phyloP scores from a whole-genome alignment of 2,329 filamentous ascomycete genomes.

The Rosellinia necatrix region DNA sequence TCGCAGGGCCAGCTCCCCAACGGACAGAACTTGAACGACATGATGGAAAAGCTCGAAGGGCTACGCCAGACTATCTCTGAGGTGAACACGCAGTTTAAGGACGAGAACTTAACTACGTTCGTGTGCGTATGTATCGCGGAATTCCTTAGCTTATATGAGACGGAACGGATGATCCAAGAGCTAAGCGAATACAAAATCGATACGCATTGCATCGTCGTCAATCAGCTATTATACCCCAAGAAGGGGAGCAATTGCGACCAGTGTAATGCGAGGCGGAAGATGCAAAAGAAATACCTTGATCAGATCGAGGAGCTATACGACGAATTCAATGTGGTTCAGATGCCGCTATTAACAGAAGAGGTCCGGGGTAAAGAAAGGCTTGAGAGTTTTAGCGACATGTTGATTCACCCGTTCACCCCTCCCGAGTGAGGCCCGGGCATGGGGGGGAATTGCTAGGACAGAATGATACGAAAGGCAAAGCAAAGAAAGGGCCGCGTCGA shows the following conservation, averaged over 20 bases:
- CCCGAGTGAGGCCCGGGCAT: conserved; percentile 48
- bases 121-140: conserved; percentile 98
- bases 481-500: not conserved
- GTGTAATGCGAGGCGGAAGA: conserved; percentile 91
- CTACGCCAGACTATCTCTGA: conserved; percentile 91
- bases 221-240: conserved; percentile 93
- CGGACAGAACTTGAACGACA: conserved; percentile 88
- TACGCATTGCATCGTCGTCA: conserved; percentile 96
- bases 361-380: conserved; percentile 93
- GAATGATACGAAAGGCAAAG: not conserved
- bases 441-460: not conserved
- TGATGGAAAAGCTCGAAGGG: conserved; percentile 92
- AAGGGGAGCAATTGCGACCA: conserved; percentile 86
- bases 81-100: conserved; percentile 98
- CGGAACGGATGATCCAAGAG: conserved; percentile 99
- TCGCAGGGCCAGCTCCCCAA: conserved; percentile 76
- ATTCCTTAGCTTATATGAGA: conserved; percentile 96
- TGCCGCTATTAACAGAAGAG: conserved; percentile 94
- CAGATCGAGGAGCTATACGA: conserved; percentile 99
- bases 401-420: conserved; percentile 75
- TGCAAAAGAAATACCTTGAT: conserved; percentile 99
- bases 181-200: conserved; percentile 91
- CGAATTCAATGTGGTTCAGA: conserved; percentile 98
- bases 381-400: conserved; percentile 87
- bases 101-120: conserved; percentile 92